A percentile compares a stretch with the other conserved stretches of the same genome.
phyloP scores from a whole-genome alignment of 495 filamentous ascomycete genomes.

The Lasiosphaeria ovina region DNA sequence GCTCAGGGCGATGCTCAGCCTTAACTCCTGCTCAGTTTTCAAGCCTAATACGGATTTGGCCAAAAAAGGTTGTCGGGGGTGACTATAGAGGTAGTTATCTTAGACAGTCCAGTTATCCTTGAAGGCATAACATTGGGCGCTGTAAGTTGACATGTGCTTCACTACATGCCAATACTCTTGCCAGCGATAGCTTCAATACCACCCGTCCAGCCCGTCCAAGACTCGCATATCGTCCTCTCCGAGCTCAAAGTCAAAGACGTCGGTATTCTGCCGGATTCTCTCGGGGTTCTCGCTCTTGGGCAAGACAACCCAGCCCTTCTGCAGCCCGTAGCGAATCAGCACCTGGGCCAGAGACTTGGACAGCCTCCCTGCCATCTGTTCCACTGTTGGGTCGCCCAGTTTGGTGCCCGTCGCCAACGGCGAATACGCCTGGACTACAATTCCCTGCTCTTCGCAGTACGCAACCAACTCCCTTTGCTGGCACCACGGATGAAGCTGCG shows the following conservation, averaged over 20 bases:
- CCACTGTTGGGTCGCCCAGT: constrained; percentile 61
- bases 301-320: constrained; percentile 70
- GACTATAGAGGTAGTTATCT: no score
- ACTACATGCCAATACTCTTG: no score
- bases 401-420: constrained; percentile 66
- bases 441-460: constrained; percentile 65
- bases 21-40: no score
- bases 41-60: no score
- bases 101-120: no score
- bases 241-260: constrained; percentile 79
- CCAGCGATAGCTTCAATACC: no score
- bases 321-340: constrained; percentile 77
- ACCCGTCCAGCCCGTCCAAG: constrained; percentile 34
- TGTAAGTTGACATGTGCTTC: no score
- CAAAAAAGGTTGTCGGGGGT: no score
- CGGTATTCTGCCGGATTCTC: constrained; percentile 70
- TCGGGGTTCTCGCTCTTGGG: constrained; percentile 68
- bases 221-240: constrained; percentile 53
- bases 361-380: constrained; percentile 60
- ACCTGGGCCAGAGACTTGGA: constrained; percentile 73
- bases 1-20: no score
- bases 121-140: no score
- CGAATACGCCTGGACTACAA: constrained; percentile 75
- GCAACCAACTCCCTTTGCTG: constrained; percentile 70
- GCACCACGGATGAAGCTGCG: constrained; percentile 78